Conservation (phyloP, 2,329 filamentous ascomycete genomes). For the Fonsecaea monophora region DNA sequence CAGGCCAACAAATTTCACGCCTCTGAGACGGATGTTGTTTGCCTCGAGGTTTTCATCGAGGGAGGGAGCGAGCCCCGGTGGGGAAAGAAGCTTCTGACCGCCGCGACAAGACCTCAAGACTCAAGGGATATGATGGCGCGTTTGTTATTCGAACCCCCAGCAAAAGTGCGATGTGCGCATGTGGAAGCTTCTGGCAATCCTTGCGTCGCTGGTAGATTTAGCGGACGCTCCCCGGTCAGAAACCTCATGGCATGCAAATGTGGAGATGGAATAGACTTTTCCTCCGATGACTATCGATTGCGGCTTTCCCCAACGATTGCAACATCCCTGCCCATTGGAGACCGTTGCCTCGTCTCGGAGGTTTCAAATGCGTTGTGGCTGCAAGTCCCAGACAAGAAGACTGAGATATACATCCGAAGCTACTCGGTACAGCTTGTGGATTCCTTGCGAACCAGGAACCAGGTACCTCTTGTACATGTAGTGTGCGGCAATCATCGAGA, state of each 20-base stretch:
- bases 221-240: slow-evolving; percentile 3
- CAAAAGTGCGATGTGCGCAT: background rate
- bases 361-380: slow-evolving; percentile 4
- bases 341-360: background rate
- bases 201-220: background rate
- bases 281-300: background rate
- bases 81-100: background rate
- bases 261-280: background rate
- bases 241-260: background rate
- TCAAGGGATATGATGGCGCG: background rate
- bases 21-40: background rate
- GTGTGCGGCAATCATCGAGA: background rate
- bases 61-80: background rate
- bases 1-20: background rate
- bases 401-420: background rate
- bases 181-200: background rate
- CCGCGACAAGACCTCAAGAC: background rate
- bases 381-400: background rate
- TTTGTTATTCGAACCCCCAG: background rate
- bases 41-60: too few species aligned
- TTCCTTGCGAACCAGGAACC: background rate
- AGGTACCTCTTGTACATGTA: background rate
- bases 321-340: background rate
- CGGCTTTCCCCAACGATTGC: slow-evolving; percentile 44
- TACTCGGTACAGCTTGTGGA: background rate